phyloP scores from a whole-genome alignment of 148 eudicot genomes.

The Fagopyrum homotropicum region DNA sequence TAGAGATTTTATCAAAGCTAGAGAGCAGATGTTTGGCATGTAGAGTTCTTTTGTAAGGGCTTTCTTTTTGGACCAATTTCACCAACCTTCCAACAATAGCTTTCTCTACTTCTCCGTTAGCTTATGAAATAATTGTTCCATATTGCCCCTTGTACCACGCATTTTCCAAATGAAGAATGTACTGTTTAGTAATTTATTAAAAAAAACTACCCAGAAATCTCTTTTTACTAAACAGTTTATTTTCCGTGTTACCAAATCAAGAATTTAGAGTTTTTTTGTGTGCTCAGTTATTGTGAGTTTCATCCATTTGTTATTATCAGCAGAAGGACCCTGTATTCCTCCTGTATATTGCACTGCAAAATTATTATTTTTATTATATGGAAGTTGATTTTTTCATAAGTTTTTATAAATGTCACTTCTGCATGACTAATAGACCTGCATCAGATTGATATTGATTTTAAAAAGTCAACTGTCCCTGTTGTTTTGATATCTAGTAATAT shows the following conservation, averaged over 20 bases:
- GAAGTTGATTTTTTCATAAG: neutral
- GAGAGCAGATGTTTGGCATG: no score
- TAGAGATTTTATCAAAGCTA: no score
- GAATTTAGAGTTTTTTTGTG: neutral
- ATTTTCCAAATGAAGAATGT: no score
- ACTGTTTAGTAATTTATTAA: no score
- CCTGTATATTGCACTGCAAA: neutral
- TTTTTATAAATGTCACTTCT: neutral
- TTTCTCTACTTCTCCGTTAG: no score
- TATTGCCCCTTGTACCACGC: no score
- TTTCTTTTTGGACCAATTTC: neutral
- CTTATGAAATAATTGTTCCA: no score
- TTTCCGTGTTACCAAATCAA: neutral
- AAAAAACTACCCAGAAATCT: no score
- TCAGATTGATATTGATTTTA: constrained; percentile 5
- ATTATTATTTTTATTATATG: neutral
- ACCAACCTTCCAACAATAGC: no score
- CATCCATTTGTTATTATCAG: no score
- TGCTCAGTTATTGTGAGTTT: no score
- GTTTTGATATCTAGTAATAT: neutral
- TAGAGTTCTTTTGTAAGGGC: neutral
- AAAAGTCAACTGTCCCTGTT: neutral
- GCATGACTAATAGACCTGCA: neutral
- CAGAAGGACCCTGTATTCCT: neutral
- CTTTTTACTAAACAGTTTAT: no score